These are phyloP conservation scores for Monosporascus sp. DNA, from an alignment of 2,329 filamentous ascomycete species.

Conservation along the genomic window DNA sequence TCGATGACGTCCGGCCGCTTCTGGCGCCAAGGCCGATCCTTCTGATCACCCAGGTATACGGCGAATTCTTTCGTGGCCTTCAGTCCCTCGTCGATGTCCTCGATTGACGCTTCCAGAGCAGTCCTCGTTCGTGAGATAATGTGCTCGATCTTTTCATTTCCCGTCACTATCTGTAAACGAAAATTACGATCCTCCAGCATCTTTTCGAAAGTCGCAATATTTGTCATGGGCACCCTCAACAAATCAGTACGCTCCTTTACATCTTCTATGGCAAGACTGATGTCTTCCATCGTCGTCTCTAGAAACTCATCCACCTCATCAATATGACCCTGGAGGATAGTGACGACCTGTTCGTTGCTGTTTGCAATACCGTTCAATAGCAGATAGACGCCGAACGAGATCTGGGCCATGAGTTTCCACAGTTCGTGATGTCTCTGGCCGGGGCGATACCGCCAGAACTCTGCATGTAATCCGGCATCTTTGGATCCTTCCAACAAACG, in stretches of 20 bases:
- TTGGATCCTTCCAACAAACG: conserved; percentile 63
- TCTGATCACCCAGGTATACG: conserved; percentile 66
- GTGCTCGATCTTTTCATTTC: conserved; percentile 88
- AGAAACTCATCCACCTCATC: conserved; percentile 91
- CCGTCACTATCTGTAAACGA: conserved; percentile 73
- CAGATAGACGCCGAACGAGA: conserved; percentile 89
- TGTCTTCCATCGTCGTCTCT: conserved; percentile 79
- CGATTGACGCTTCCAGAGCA: conserved; percentile 70
- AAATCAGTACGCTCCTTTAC: conserved; percentile 75
- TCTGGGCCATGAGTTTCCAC: conserved; percentile 85
- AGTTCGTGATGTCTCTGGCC: conserved; percentile 81
- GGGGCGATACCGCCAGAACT: conserved; percentile 70
- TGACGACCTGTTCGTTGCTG: conserved; percentile 81
- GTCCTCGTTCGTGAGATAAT: conserved; percentile 75
- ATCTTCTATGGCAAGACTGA: conserved; percentile 72
- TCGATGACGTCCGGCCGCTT: conserved; percentile 61
- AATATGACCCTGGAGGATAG: conserved; percentile 85
- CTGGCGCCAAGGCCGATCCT: conserved; percentile 54
- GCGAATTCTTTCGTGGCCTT: conserved; percentile 72
- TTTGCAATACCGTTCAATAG: conserved; percentile 81
- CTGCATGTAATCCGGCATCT: conserved; percentile 66
- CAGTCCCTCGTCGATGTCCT: conserved; percentile 75
- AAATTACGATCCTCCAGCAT: conserved; percentile 85
- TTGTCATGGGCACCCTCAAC: conserved; percentile 77
- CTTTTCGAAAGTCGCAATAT: conserved; percentile 75